Conservation (phyloP, 805 yeast genomes). For the Monosporozyma unispora region DNA sequence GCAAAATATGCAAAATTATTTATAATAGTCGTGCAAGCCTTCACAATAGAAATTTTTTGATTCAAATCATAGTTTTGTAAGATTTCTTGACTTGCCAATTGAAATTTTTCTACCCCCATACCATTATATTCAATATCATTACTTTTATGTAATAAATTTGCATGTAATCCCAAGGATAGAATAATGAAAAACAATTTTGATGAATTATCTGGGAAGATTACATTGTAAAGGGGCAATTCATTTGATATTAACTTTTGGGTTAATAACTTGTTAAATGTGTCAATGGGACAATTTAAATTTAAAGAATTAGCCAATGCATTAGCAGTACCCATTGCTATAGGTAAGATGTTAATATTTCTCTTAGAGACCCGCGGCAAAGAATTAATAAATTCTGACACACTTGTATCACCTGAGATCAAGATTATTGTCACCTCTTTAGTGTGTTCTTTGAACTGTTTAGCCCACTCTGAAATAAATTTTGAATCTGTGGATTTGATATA, state of each 20-base stretch:
- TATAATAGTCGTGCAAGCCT: background rate
- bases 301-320: constrained; percentile 68
- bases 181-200: constrained; percentile 44
- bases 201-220: constrained; percentile 22
- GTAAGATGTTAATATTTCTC: constrained; percentile 16
- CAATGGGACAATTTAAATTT: constrained; percentile 31
- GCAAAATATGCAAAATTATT: constrained; percentile 22
- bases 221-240: constrained; percentile 29
- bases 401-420: constrained; percentile 80
- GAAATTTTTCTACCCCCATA: constrained; percentile 59
- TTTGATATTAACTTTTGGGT: constrained; percentile 7
- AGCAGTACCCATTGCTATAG: constrained; percentile 78
- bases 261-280: constrained; percentile 33
- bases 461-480: constrained; percentile 27
- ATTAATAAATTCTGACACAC: constrained; percentile 69
- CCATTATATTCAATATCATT: constrained; percentile 59
- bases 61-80: constrained; percentile 32
- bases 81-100: constrained; percentile 54
- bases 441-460: background rate
- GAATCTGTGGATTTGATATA: constrained; percentile 38
- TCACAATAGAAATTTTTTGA: constrained; percentile 6
- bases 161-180: constrained; percentile 79
- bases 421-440: constrained; percentile 34
- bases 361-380: constrained; percentile 18
- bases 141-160: constrained; percentile 73